Evolutionary conservation across 2,329 filamentous ascomycete genomes (phyloP).

Genomic region (Pseudocercospora crystallina): DNA sequence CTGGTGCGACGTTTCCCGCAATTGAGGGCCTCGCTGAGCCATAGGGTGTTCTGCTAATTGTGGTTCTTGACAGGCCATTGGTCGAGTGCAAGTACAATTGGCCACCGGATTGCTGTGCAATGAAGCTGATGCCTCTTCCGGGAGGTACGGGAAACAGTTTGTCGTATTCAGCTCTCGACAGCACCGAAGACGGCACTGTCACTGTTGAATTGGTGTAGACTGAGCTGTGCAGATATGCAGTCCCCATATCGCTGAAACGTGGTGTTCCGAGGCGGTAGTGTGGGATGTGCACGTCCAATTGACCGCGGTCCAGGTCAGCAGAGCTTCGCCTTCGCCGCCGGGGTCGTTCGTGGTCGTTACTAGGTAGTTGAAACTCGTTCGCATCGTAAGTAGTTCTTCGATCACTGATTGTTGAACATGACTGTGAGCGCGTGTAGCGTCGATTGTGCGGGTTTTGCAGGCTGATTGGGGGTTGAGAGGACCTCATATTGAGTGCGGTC

Average conservation of each 20-base stretch:
- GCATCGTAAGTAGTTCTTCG: constrained; percentile 38
- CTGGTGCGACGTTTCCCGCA: constrained; percentile 46
- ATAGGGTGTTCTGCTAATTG: constrained; percentile 9
- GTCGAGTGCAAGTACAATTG: constrained; percentile 23
- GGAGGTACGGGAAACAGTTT: constrained; percentile 46
- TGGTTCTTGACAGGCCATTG: constrained; percentile 11
- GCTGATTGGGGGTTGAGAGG: constrained; percentile 16
- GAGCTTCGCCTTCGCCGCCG: constrained; percentile 29
- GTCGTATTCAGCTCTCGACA: constrained; percentile 46
- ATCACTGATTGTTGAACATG: constrained; percentile 73
- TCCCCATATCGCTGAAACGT: constrained; percentile 73
- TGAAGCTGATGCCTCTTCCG: constrained; percentile 21
- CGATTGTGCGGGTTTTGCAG: constrained; percentile 21
- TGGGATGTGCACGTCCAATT: constrained; percentile 58
- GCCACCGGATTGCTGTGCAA: constrained; percentile 15
- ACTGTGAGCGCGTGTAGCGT: constrained; percentile 59
- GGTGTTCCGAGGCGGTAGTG: constrained; percentile 81
- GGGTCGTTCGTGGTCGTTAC: constrained; percentile 26
- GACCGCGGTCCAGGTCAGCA: constrained; percentile 26
- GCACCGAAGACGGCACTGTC: constrained; percentile 64
- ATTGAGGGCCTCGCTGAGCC: constrained; percentile 13
- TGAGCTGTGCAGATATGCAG: constrained; percentile 76
- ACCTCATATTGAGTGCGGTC: constrained; percentile 7
- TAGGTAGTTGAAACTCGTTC: constrained; percentile 27
- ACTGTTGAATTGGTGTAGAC: constrained; percentile 66